Conservation (phyloP, 2,329 filamentous ascomycete genomes). For the Cyanodermella asteris region DNA sequence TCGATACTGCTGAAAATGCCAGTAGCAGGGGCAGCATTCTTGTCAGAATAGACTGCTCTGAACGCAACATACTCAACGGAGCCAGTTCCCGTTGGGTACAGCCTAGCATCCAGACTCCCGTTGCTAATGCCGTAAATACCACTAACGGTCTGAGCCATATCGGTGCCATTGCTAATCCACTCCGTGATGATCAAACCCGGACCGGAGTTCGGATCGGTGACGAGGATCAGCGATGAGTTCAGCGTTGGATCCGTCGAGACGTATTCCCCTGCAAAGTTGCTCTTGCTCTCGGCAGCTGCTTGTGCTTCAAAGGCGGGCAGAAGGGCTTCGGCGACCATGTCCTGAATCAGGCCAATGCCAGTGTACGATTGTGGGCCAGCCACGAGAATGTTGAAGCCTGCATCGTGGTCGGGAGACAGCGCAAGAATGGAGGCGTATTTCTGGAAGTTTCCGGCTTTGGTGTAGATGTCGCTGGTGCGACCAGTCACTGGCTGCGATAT, state of each 20-base stretch:
- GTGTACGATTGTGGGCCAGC: conserved; percentile 8
- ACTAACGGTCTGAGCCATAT: conserved; percentile 10
- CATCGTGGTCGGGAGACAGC: conserved; percentile 26
- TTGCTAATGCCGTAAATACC: conserved; percentile 1
- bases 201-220: conserved; percentile 5
- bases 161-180: conserved; percentile 14
- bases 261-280: conserved; percentile 4
- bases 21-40: background rate
- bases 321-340: conserved; percentile 9
- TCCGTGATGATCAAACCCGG: conserved; percentile 12
- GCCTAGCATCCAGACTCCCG: conserved; percentile 1
- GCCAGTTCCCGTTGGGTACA: background rate
- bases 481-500: conserved; percentile 8
- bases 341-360: conserved; percentile 4
- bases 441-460: conserved; percentile 8
- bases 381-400: conserved; percentile 21
- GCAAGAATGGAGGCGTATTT: conserved; percentile 19
- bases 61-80: conserved; percentile 2
- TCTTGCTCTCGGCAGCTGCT: conserved; percentile 5
- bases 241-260: conserved; percentile 1
- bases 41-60: background rate
- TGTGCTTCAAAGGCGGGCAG: conserved; percentile 11
- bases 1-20: conserved; percentile 2
- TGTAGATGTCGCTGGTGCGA: conserved; percentile 3
- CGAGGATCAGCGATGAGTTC: conserved; percentile 13